These are phyloP conservation scores for Alternaria sp. DNA, from an alignment of 2,329 filamentous ascomycete genomes.

Conservation along the genomic window DNA sequence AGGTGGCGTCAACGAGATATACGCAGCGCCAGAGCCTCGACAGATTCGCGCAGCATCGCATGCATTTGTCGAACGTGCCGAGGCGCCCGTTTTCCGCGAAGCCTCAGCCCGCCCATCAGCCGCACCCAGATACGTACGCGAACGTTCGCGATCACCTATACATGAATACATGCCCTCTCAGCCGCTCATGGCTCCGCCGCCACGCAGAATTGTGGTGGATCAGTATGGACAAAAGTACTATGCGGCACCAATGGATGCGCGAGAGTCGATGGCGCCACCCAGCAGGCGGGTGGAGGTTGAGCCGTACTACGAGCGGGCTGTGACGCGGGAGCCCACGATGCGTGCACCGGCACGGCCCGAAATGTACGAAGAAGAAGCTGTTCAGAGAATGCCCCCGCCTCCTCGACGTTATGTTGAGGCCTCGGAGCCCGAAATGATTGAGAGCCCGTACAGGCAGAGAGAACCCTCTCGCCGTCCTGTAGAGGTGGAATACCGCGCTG, in stretches of 20 bases:
- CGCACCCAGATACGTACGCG: conserved; percentile 49
- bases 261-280: conserved; percentile 63
- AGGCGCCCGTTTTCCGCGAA: conserved; percentile 47
- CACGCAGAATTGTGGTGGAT: conserved; percentile 77
- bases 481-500: conserved; percentile 43
- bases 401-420: conserved; percentile 63
- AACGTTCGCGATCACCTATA: conserved; percentile 51
- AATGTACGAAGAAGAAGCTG: conserved; percentile 50
- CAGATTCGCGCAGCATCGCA: conserved; percentile 52
- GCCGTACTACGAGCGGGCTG: conserved; percentile 70
- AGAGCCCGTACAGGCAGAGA: conserved; percentile 64
- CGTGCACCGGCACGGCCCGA: conserved; percentile 59
- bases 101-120: conserved; percentile 46
- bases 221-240: conserved; percentile 83
- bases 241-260: conserved; percentile 57
- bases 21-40: conserved; percentile 47
- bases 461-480: conserved; percentile 63
- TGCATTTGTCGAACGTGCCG: conserved; percentile 50
- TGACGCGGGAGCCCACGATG: conserved; percentile 60
- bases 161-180: conserved; percentile 48
- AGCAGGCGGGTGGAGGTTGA: conserved; percentile 59
- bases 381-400: conserved; percentile 54
- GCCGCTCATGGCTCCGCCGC: conserved; percentile 54
- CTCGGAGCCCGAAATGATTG: conserved; percentile 62
- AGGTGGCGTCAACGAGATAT: conserved; percentile 38